Evolutionary conservation across 2,329 filamentous ascomycete species (phyloP).

Genomic region (Lasiodiplodia theobromae): DNA sequence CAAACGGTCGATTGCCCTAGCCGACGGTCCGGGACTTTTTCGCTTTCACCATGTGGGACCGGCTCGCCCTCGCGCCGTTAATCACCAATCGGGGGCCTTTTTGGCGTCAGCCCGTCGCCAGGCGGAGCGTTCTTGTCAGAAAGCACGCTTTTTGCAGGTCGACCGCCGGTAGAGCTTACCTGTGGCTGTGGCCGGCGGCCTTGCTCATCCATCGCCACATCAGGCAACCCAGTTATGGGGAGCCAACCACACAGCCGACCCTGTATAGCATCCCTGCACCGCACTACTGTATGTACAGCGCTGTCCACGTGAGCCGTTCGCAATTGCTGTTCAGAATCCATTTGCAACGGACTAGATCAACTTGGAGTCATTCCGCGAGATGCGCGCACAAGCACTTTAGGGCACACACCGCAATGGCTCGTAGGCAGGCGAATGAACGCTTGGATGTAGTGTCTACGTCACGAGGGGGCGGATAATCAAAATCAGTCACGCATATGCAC

Average conservation of each 20-base stretch:
- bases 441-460: not conserved
- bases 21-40: not conserved
- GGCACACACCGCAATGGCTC: not conserved
- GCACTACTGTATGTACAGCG: too few species aligned
- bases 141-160: not conserved
- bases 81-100: not conserved
- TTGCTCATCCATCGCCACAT: not conserved
- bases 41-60: slow-evolving; percentile 1
- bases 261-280: not conserved
- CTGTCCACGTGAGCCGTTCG: too few species aligned
- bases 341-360: not conserved
- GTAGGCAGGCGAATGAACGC: not conserved
- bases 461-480: not conserved
- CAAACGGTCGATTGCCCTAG: slow-evolving; percentile 7
- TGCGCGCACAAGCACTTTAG: not conserved
- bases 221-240: not conserved
- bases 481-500: not conserved
- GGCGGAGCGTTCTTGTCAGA: not conserved
- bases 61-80: not conserved
- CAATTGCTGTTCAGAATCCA: too few species aligned
- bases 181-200: not conserved
- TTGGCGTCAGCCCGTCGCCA: not conserved
- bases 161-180: not conserved
- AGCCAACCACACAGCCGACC: not conserved
- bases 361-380: slow-evolving; percentile 8